Percentiles rank a stretch among this genome's conserved stretches.
Conservation (phyloP, 108 stramenopile genomes). For the Discostella stelligeroides region DNA sequence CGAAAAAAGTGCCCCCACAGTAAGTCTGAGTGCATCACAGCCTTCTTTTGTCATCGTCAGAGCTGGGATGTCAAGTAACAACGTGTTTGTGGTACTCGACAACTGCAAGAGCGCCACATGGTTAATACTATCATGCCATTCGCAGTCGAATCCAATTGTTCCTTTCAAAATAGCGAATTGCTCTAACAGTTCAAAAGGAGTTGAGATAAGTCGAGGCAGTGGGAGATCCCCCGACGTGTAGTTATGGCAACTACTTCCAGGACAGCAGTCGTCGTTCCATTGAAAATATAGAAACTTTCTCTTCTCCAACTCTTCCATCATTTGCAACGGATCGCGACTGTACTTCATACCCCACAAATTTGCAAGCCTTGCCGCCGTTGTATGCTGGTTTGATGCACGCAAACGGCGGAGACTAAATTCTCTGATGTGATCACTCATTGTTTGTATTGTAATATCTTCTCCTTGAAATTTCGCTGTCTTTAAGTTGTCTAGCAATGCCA, state of each 20-base stretch:
- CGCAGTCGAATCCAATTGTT: constrained; percentile 71
- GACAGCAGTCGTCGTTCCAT: constrained; percentile 63
- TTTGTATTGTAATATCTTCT: constrained; percentile 13
- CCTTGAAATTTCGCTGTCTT: not conserved
- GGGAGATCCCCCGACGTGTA: constrained; percentile 1
- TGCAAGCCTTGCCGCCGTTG: constrained; percentile 61
- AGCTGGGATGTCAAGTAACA: constrained; percentile 74
- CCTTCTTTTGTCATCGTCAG: constrained; percentile 60
- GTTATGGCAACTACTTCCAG: constrained; percentile 9
- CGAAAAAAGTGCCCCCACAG: constrained; percentile 61
- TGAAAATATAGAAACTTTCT: constrained; percentile 66
- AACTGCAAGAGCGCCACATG: constrained; percentile 70
- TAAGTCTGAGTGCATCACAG: constrained; percentile 52
- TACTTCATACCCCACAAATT: constrained; percentile 59
- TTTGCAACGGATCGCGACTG: constrained; percentile 52
- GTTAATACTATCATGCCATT: constrained; percentile 63
- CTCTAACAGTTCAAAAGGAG: constrained; percentile 44
- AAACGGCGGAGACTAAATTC: constrained; percentile 58
- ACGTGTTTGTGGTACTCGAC: constrained; percentile 37
- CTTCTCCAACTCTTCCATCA: constrained; percentile 45
- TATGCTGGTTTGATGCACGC: constrained; percentile 50
- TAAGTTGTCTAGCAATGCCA: not conserved
- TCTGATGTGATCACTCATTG: constrained; percentile 51
- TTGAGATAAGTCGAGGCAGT: constrained; percentile 53
- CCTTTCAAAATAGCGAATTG: constrained; percentile 25